Evolutionary conservation across 108 stramenopile genomes (phyloP).

Genomic region (Skeletonema tropicum): DNA sequence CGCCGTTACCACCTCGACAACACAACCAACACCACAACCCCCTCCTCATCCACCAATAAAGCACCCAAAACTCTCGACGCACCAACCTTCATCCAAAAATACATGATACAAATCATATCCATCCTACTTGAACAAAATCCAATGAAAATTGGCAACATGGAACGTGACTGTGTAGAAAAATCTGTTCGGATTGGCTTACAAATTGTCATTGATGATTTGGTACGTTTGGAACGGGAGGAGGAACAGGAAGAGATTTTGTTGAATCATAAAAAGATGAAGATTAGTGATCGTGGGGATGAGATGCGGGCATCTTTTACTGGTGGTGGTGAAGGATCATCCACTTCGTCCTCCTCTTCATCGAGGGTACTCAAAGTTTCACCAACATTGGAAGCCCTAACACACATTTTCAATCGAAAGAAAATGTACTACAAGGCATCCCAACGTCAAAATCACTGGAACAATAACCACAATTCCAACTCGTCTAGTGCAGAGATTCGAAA

Average conservation of each 20-base stretch:
- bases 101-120: constrained; percentile 76
- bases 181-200: constrained; percentile 56
- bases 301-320: background rate
- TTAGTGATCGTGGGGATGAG: background rate
- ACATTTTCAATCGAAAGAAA: constrained; percentile 78
- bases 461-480: constrained; percentile 24
- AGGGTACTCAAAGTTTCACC: constrained; percentile 18
- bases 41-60: background rate
- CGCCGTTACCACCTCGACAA: constrained; percentile 28
- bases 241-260: constrained; percentile 10
- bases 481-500: constrained; percentile 68
- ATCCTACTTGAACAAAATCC: constrained; percentile 88
- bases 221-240: constrained; percentile 13
- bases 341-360: background rate
- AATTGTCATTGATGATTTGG: constrained; percentile 73
- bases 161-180: constrained; percentile 85
- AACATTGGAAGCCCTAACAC: constrained; percentile 54
- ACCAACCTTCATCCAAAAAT: constrained; percentile 69
- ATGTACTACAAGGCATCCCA: constrained; percentile 76
- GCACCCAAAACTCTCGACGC: constrained; percentile 36
- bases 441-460: constrained; percentile 57
- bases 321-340: background rate
- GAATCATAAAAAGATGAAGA: constrained; percentile 8
- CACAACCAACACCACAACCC: background rate
- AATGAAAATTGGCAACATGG: constrained; percentile 68